Percentiles rank a stretch among this genome's conserved stretches.
Conservation (phyloP, 352 stramenopile genomes). For the Nothophytophthora sp. region DNA sequence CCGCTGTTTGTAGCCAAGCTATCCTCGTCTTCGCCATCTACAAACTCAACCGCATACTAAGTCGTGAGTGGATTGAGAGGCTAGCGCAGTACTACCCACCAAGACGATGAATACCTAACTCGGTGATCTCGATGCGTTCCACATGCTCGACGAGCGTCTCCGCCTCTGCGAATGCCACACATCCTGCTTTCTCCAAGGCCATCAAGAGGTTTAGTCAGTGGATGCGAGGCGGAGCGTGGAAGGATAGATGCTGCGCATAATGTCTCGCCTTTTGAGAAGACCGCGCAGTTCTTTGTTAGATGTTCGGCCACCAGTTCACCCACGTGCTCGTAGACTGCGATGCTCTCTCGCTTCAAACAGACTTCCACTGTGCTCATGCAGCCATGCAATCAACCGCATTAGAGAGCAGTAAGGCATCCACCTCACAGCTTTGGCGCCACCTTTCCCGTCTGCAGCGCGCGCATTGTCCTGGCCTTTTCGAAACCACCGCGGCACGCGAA, state of each 20-base stretch:
- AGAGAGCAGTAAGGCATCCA: neutral
- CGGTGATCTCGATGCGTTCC: conserved; percentile 38
- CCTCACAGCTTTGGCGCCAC: too few relatives aligned
- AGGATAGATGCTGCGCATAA: too few relatives aligned
- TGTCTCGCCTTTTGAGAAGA: conserved; percentile 30
- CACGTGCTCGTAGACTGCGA: conserved; percentile 39
- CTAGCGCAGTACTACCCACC: neutral
- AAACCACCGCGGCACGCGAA: neutral
- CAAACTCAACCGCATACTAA: neutral
- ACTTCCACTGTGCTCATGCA: conserved; percentile 50
- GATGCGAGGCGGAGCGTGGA: too few relatives aligned
- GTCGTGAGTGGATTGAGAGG: neutral
- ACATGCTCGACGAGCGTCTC: conserved; percentile 36
- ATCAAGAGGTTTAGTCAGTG: neutral
- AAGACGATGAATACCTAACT: conserved; percentile 26
- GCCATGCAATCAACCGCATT: neutral
- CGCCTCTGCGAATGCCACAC: conserved; percentile 20
- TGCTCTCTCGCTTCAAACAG: conserved; percentile 48
- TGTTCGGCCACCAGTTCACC: conserved; percentile 19
- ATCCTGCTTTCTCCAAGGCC: conserved; percentile 15
- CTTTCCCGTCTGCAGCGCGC: too few relatives aligned
- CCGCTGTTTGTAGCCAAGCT: neutral
- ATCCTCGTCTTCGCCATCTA: conserved; percentile 6
- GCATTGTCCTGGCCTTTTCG: too few relatives aligned
- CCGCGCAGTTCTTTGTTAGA: conserved; percentile 22